phyloP scores from a whole-genome alignment of 1,284 basidiomycete species.

The Papiliotrema flavescens region DNA sequence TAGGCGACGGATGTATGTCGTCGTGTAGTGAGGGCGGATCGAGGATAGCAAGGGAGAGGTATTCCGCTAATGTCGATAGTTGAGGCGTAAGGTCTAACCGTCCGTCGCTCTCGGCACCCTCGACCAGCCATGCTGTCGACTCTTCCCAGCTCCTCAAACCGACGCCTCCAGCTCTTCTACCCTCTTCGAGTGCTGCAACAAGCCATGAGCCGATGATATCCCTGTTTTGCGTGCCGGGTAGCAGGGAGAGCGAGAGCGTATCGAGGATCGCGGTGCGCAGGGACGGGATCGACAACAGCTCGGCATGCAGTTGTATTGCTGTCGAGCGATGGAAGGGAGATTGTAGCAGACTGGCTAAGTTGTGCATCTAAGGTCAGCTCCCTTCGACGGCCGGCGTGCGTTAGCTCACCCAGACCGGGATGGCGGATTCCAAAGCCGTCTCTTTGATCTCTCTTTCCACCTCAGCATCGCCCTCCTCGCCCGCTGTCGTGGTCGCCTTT shows the following conservation, averaged over 20 bases:
- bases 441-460: conserved; percentile 50
- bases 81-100: conserved; percentile 48
- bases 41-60: conserved; percentile 54
- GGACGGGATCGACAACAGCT: conserved; percentile 60
- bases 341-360: conserved; percentile 73
- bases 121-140: conserved; percentile 19
- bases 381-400: not conserved
- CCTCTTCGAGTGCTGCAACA: conserved; percentile 46
- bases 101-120: conserved; percentile 6
- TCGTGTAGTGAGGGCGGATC: conserved; percentile 64
- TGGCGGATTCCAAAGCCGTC: conserved; percentile 44
- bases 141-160: conserved; percentile 35
- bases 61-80: conserved; percentile 43
- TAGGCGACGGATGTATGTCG: conserved; percentile 63
- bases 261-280: conserved; percentile 60
- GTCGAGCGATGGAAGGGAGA: conserved; percentile 76
- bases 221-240: conserved; percentile 61
- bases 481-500: conserved; percentile 47
- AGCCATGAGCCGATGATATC: conserved; percentile 76
- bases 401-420: conserved; percentile 81
- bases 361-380: conserved; percentile 63
- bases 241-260: conserved; percentile 51
- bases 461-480: conserved; percentile 48
- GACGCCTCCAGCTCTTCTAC: conserved; percentile 34
- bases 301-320: conserved; percentile 65